phyloP scores from a whole-genome alignment of 495 filamentous ascomycete genomes.

The Podospora appendiculata region DNA sequence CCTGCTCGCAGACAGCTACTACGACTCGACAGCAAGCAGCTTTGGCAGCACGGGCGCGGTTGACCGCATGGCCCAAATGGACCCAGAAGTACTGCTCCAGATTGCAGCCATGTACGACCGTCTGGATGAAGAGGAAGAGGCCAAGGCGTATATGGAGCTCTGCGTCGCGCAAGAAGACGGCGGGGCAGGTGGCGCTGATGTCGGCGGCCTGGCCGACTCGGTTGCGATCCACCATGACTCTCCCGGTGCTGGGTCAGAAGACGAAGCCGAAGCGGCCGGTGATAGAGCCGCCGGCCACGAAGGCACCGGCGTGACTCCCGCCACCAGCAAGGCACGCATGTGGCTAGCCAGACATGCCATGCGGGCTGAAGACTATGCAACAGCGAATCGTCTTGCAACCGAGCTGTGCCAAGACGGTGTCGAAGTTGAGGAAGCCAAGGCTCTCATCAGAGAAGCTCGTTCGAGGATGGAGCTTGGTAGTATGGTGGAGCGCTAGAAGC shows the following conservation, averaged over 20 bases:
- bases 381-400: conserved; percentile 73
- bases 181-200: conserved; percentile 20
- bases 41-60: conserved; percentile 32
- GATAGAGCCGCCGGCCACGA: conserved; percentile 29
- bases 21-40: conserved; percentile 47
- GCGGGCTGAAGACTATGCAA: conserved; percentile 58
- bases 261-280: conserved; percentile 36
- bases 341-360: conserved; percentile 87
- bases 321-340: conserved; percentile 85
- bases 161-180: conserved; percentile 83
- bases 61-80: conserved; percentile 51
- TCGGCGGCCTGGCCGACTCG: conserved; percentile 34
- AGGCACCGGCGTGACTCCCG: conserved; percentile 72
- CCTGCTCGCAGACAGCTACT: conserved; percentile 73
- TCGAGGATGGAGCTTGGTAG: conserved; percentile 60
- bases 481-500: conserved; percentile 22
- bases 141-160: conserved; percentile 89
- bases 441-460: conserved; percentile 80
- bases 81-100: conserved; percentile 82
- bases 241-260: conserved; percentile 42
- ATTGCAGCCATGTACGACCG: conserved; percentile 86
- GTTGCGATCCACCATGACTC: conserved; percentile 38
- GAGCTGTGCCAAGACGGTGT: conserved; percentile 94
- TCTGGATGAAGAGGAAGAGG: conserved; percentile 65
- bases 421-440: conserved; percentile 97